Evolutionary conservation across 179 eudicot genomes (phyloP), one percentile per base, ranked within the genome.

Genomic region (Nepenthes alata): DNA sequence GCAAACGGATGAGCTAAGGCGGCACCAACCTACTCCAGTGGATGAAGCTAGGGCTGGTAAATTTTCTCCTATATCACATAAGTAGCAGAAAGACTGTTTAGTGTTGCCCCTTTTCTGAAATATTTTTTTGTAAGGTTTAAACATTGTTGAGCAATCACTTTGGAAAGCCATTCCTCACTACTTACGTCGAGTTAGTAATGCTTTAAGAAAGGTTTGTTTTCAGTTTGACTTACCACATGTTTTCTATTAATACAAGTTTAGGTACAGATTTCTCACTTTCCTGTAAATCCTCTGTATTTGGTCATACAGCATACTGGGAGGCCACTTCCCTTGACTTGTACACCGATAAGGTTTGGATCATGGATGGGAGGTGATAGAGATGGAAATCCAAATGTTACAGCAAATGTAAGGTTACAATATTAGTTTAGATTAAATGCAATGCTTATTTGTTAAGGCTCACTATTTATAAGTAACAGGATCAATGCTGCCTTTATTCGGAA

Each of bases 351-450:
- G 76, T 91, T 91, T 83, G 97, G 90, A 70, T 87, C 97, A 16
- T 91, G 97, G 97, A 88, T 91, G 97, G 97, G 97, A 35, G 97
- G 97, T 73, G 97, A 91, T 77, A 80, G 97, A 67, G 97, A 91
- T 73, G 97, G 96, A 77, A 91, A 91, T 79, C 97, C 97, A 57
- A 91, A 88, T 71, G 96, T 91, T 64, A 91, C 97, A 38, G 79
- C 94, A 67, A 91, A 85, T 89, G 97, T 89, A 57, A 74, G 68
- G 37, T 59, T 66, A 59, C 63, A 47, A 10, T 14, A n/a, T 15
- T 59, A 34, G 8, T 47, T 11, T 47, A 47, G 50, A 47, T 47
- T 47, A 47, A 8, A 47, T 47, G 50, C 50, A 47, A 3, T 47
- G 11, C 11, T 1, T 47, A 47, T 8, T 47, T 11, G 8, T 47